Evolutionary conservation across 192 early-diverging fungal genomes (phyloP), one percentile per base, ranked within the genome.

Genomic region (Backusella luteola): DNA sequence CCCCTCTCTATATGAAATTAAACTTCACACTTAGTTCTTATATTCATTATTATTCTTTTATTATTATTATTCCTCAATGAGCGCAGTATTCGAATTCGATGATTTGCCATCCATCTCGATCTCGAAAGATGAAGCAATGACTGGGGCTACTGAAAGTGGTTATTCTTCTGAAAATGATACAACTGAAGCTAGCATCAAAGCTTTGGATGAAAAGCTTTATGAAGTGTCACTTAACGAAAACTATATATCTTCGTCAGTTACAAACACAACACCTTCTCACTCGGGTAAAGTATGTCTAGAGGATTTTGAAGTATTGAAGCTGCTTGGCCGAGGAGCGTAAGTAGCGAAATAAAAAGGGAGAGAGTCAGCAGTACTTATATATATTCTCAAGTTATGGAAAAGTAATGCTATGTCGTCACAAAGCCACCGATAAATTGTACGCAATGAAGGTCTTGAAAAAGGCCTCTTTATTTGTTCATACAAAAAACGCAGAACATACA

Each of bases 381-480:
- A 19, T 63, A 11, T 74, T 35, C 15, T 49, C 2, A 75, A 87
- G 86, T 35, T 98, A 94, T 80, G 96, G 94, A 36, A 94, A 94
- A 75, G 94, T 96, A 6, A 94, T 93, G 70, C 83, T 96, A 56
- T 94, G 96, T 4, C 90, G 89, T 69, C 90, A 95, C 81, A 92
- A 89, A 76, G 74, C 19, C 34, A 83, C 80, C 5, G 79, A 80
- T 23, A 77, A 76, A 66, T 77, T 91, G 53, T 96, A 92, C 80
- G 96, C 96, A 29, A 97, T 97, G 96, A 98, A 98, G 84, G 94
- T 96, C 3, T 86, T 98, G 49, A 90, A 91, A 83, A 96, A 98
- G 85, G 95, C 95, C 3, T 90, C 92, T 34, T 88, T 98, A 46
- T 87, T 95, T 56, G 82, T 96, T 15, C 90, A 96, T 83, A 78